Percentiles rank a stretch among this genome's conserved stretches.
These are phyloP conservation scores for Zanthoxylum bungeanum DNA, from an alignment of 345 rosid genomes.

Conservation along the genomic window DNA sequence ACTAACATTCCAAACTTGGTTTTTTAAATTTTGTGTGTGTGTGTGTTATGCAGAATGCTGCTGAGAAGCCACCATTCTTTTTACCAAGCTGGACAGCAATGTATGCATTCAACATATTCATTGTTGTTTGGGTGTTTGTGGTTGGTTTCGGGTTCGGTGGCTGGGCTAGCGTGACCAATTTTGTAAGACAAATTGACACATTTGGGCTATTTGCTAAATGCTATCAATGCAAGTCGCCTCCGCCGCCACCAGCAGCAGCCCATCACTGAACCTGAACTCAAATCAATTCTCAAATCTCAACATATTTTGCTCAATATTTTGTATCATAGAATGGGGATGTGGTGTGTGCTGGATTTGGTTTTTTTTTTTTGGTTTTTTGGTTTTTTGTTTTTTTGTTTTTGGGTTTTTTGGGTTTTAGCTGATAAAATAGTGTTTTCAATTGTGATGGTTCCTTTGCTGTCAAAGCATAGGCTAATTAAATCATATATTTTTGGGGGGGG, in stretches of 20 bases:
- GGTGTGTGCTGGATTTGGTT: slow-evolving; percentile 53
- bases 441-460: slow-evolving; percentile 45
- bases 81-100: slow-evolving; percentile 90
- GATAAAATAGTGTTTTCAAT: slow-evolving; percentile 50
- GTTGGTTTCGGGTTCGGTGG: slow-evolving; percentile 99
- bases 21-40: not conserved
- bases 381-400: slow-evolving; percentile 18
- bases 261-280: slow-evolving; percentile 29
- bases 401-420: slow-evolving; percentile 22
- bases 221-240: slow-evolving; percentile 89
- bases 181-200: slow-evolving; percentile 75
- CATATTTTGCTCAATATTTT: slow-evolving; percentile 33
- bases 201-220: slow-evolving; percentile 97
- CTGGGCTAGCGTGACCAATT: slow-evolving; percentile 97
- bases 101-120: slow-evolving; percentile 69
- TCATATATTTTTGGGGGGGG: slow-evolving; percentile 17
- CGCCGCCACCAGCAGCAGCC: slow-evolving; percentile 30
- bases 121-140: slow-evolving; percentile 77
- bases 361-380: slow-evolving; percentile 10
- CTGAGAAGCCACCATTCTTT: slow-evolving; percentile 87
- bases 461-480: slow-evolving; percentile 36
- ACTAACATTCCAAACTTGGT: not conserved
- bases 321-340: slow-evolving; percentile 55
- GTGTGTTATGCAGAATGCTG: slow-evolving; percentile 68
- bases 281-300: not conserved